These are phyloP conservation scores for Alternaria arborescens DNA, from an alignment of 2,329 filamentous ascomycete species.

Conservation along the genomic window DNA sequence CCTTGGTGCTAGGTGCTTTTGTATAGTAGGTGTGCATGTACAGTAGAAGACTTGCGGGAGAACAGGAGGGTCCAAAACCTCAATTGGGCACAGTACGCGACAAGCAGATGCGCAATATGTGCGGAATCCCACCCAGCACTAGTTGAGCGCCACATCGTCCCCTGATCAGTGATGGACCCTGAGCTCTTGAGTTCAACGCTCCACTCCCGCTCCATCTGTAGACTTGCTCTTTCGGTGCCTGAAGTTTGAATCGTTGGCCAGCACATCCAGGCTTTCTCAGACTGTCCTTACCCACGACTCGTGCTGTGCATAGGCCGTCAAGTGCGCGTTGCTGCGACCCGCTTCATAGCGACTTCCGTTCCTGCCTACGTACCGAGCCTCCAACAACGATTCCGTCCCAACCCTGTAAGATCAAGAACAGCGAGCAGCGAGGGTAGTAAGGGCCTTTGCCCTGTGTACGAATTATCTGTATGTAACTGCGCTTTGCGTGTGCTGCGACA, in stretches of 20 bases:
- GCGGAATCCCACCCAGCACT: slow-evolving; percentile 17
- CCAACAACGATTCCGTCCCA: slow-evolving; percentile 21
- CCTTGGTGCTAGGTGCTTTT: slow-evolving; percentile 6
- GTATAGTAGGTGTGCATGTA: slow-evolving; percentile 6
- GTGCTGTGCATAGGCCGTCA: slow-evolving; percentile 18
- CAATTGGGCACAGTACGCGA: slow-evolving; percentile 16
- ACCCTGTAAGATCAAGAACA: slow-evolving; percentile 27
- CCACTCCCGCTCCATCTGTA: slow-evolving; percentile 17
- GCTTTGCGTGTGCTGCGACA: slow-evolving; percentile 16
- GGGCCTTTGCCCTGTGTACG: slow-evolving; percentile 42
- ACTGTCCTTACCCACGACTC: slow-evolving; percentile 20
- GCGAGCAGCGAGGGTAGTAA: slow-evolving; percentile 26
- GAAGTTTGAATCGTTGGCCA: slow-evolving; percentile 20
- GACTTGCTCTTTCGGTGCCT: slow-evolving; percentile 12
- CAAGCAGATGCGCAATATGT: slow-evolving; percentile 18
- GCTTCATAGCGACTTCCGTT: slow-evolving; percentile 14
- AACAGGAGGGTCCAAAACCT: slow-evolving; percentile 17
- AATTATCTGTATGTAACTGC: slow-evolving; percentile 37
- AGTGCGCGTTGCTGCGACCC: slow-evolving; percentile 15
- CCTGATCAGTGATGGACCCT: slow-evolving; percentile 22
- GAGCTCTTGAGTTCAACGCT: slow-evolving; percentile 17
- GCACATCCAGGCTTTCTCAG: slow-evolving; percentile 14
- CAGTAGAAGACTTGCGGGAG: slow-evolving; percentile 12
- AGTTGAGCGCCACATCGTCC: slow-evolving; percentile 19
- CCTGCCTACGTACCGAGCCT: slow-evolving; percentile 15